Evolutionary conservation across 306 rosid species (phyloP).

Genomic region (Styphnolobium japonicum): DNA sequence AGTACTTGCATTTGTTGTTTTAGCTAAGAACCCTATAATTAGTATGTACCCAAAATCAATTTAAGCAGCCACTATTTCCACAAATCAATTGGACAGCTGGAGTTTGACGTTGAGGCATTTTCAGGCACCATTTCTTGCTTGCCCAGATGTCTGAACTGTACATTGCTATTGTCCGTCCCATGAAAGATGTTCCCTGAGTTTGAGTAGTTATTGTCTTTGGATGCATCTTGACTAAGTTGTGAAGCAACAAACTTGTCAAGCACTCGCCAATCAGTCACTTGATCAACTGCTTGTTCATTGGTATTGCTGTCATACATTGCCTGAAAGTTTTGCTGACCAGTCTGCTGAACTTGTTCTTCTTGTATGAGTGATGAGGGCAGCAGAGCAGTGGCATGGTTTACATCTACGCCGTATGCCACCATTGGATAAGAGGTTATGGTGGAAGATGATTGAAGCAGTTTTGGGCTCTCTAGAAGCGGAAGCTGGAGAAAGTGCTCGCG

Average conservation of each 20-base stretch:
- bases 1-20: slow-evolving; percentile 18
- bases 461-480: slow-evolving; percentile 61
- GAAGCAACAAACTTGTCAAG: slow-evolving; percentile 95
- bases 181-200: slow-evolving; percentile 26
- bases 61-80: slow-evolving; percentile 46
- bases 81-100: slow-evolving; percentile 55
- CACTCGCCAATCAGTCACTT: slow-evolving; percentile 85
- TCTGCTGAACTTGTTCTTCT: slow-evolving; percentile 18
- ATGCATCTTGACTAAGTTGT: slow-evolving; percentile 73
- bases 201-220: slow-evolving; percentile 41
- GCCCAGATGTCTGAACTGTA: slow-evolving; percentile 39
- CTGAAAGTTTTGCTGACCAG: slow-evolving; percentile 36
- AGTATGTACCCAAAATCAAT: slow-evolving; percentile 31
- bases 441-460: slow-evolving; percentile 40
- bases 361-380: slow-evolving; percentile 35
- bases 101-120: slow-evolving; percentile 52
- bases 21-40: slow-evolving; percentile 38
- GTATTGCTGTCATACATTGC: slow-evolving; percentile 25
- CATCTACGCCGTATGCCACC: slow-evolving; percentile 39
- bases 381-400: slow-evolving; percentile 32
- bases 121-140: slow-evolving; percentile 55
- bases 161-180: neutral
- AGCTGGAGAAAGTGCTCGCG: slow-evolving; percentile 58
- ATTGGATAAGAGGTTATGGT: slow-evolving; percentile 27
- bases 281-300: slow-evolving; percentile 39